Evolutionary conservation across 139 green algal genomes (phyloP), one percentile per base, ranked within the genome.

Genomic region (Marvania coccoides): DNA sequence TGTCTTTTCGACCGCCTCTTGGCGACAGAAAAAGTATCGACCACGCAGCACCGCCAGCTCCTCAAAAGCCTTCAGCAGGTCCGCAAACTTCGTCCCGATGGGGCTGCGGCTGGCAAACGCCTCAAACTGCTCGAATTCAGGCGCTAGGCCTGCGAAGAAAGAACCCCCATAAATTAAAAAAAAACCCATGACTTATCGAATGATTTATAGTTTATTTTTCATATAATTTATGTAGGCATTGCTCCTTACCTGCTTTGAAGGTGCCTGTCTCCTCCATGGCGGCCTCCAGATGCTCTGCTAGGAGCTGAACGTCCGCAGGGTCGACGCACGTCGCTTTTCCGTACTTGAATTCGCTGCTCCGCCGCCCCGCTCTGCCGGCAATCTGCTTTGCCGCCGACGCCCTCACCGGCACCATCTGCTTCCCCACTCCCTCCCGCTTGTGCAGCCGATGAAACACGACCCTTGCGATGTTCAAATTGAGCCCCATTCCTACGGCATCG

Each of bases 401-500:
- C 23, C 37, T 68, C 24, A 81, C 58, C 5, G 66, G 66, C 57
- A 58, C 58, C 10, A 29, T 29, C 40, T 28, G 26, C 15, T 14
- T 58, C 23, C 40, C 24, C 58, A 24, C 63, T 33, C 87, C 87
- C 54, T 93, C 79, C 47, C 79, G 87, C 65, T 97, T 98, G 33
- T 71, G 34, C 45, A 96, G 51, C 2, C 73, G 77, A 58, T 81
- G 81, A 70, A 98, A 97, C 39, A 98, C 80, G 40, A 98, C 75
- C 28, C 92, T 79, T 3, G 81, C 61, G 33, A 99, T 96, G 81
- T 94, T 96, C 42, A 99, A 85, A 77, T 98, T 99, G 33, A 99
- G 76, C 3, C 94, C 94, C 90, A 99, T 97, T 6, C 94, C 94
- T 19, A 99, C 85, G 4, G 94, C 94, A 67, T 99, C 94, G 7